Evolutionary conservation across 441 rosid genomes (phyloP).

Genomic region (Arabidopsis hybrid): DNA sequence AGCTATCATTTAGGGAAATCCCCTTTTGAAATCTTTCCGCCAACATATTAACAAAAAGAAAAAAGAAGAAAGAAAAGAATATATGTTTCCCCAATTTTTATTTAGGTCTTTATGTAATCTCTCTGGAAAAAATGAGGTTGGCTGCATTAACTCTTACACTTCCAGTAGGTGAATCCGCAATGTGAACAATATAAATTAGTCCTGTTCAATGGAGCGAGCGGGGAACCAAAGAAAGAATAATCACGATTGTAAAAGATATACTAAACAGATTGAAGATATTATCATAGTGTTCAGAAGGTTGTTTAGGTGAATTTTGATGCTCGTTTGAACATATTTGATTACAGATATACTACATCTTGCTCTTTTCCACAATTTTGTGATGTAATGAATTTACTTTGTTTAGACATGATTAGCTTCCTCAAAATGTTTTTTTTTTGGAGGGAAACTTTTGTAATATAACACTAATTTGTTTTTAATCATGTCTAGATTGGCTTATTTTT

Average conservation of each 20-base stretch:
- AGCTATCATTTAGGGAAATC: not conserved
- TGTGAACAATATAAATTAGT: not conserved
- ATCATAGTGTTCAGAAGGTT: not conserved
- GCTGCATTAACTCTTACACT: slow-evolving; percentile 2
- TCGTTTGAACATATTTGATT: not conserved
- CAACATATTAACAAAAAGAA: slow-evolving; percentile 33
- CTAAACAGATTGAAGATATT: not conserved
- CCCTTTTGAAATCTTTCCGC: slow-evolving; percentile 19
- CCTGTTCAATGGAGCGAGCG: not conserved
- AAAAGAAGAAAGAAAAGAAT: slow-evolving; percentile 4
- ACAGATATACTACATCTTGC: not conserved
- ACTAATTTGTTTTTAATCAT: not conserved
- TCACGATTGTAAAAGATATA: not conserved
- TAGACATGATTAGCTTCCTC: too few species aligned
- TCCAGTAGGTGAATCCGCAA: not conserved
- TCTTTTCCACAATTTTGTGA: not conserved
- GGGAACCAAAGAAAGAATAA: not conserved
- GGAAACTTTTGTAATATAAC: not conserved
- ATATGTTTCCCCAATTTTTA: not conserved
- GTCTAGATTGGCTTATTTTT: not conserved
- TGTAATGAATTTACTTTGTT: not conserved
- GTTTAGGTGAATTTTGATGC: slow-evolving; percentile 1
- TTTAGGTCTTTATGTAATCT: not conserved
- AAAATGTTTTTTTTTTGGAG: too few species aligned
- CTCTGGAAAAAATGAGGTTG: slow-evolving; percentile 3